Conservation (phyloP, 192 early-diverging fungal species). For the Rhizoclosmatium globosum region DNA sequence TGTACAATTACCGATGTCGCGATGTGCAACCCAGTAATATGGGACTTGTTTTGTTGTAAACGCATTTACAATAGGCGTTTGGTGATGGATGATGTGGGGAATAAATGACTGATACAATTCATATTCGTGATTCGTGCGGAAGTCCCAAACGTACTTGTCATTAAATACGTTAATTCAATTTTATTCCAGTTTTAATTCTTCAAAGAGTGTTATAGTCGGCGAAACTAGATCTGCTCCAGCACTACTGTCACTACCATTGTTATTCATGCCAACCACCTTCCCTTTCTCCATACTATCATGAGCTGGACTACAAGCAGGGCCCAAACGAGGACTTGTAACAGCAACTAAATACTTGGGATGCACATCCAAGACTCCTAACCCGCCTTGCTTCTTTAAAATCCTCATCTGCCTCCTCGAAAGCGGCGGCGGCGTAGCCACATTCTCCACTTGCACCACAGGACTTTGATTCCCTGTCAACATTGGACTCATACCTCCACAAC, state of each 20-base stretch:
- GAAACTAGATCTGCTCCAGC: background rate
- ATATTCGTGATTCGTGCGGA: too few relatives aligned
- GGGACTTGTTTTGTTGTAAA: slow-evolving; percentile 90
- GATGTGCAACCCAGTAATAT: slow-evolving; percentile 72
- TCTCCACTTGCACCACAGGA: background rate
- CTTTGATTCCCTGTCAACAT: background rate
- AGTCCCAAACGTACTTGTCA: too few relatives aligned
- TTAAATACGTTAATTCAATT: too few relatives aligned
- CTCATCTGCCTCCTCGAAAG: background rate
- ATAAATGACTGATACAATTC: too few relatives aligned
- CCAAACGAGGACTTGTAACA: too few relatives aligned
- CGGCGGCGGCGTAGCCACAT: background rate
- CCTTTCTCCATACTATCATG: background rate
- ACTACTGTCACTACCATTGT: background rate
- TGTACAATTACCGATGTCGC: slow-evolving; percentile 94
- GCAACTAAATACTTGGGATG: background rate
- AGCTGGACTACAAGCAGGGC: background rate
- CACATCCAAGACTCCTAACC: background rate
- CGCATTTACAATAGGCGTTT: too few relatives aligned
- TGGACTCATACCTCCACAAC: background rate
- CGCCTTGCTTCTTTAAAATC: background rate
- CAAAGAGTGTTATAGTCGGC: background rate
- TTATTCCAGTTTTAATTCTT: background rate
- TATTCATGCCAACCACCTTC: background rate
- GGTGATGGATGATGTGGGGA: too few relatives aligned